phyloP scores from a whole-genome alignment of 2,329 filamentous ascomycete genomes.

The Talaromyces rugulosus region DNA sequence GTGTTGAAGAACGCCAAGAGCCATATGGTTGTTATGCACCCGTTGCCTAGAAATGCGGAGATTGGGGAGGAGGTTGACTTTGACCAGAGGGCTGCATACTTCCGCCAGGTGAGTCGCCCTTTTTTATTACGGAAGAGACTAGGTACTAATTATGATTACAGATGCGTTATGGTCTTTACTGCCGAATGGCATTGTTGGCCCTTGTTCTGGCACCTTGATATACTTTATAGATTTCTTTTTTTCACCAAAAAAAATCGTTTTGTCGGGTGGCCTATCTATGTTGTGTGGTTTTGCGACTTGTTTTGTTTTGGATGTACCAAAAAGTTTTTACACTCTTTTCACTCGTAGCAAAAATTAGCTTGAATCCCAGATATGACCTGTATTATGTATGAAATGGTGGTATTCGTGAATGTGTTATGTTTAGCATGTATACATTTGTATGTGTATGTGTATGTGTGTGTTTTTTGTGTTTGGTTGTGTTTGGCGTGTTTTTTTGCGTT shows the following conservation, averaged over 20 bases:
- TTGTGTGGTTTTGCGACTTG: not conserved
- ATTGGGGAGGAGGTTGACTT: constrained; percentile 95
- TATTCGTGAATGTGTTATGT: constrained; percentile 9
- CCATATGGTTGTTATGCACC: constrained; percentile 93
- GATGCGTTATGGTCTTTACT: constrained; percentile 98
- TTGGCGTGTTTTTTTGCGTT: not conserved
- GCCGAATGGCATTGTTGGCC: constrained; percentile 93
- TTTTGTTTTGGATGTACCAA: constrained; percentile 11
- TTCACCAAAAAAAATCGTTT: constrained; percentile 3
- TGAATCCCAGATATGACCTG: constrained; percentile 8
- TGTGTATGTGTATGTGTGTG: constrained; percentile 4
- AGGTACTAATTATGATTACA: constrained; percentile 48
- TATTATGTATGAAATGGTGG: constrained; percentile 9
- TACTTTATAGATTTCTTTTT: not conserved
- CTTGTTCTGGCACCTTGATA: constrained; percentile 69
- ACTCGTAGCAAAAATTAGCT: constrained; percentile 1
- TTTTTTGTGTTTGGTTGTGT: constrained; percentile 1
- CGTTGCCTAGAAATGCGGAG: constrained; percentile 88
- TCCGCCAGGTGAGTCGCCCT: constrained; percentile 79
- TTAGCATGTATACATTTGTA: not conserved
- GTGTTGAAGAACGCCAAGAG: constrained; percentile 87
- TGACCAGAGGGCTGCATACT: constrained; percentile 94
- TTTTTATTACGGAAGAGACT: not conserved
- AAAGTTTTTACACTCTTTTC: constrained; percentile 9
- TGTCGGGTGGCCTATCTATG: not conserved